A percentile compares a stretch with the other conserved stretches of the same genome.
Conservation (phyloP, 148 eudicot species). For the Camellia granthamiana region DNA sequence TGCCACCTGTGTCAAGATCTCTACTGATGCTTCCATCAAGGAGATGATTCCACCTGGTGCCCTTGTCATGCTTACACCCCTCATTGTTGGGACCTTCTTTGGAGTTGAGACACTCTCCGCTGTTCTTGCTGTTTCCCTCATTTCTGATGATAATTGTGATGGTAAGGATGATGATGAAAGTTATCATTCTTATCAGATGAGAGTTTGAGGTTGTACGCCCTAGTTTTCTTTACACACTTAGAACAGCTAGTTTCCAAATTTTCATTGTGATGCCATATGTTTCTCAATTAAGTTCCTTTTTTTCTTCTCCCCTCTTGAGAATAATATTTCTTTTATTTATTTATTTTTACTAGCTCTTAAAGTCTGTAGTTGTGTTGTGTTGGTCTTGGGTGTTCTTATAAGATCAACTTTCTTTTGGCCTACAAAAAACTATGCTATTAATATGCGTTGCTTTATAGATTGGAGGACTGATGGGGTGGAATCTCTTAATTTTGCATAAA, state of each 20-base stretch:
- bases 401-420: too few relatives aligned
- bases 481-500: too few relatives aligned
- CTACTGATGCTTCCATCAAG: slow-evolving; percentile 48
- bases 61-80: slow-evolving; percentile 48
- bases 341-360: background rate
- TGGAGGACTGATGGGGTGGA: too few relatives aligned
- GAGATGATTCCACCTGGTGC: slow-evolving; percentile 54
- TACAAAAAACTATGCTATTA: too few relatives aligned
- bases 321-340: too few relatives aligned
- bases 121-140: slow-evolving; percentile 45
- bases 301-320: background rate
- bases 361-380: too few relatives aligned
- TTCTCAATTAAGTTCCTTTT: background rate
- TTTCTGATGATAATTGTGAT: slow-evolving; percentile 22
- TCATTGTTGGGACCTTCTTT: slow-evolving; percentile 40
- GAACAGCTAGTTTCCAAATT: background rate
- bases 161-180: background rate
- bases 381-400: too few relatives aligned
- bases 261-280: background rate
- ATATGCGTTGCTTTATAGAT: too few relatives aligned
- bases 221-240: background rate
- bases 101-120: slow-evolving; percentile 48
- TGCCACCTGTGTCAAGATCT: slow-evolving; percentile 46
- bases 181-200: background rate
- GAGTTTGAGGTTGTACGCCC: background rate